Conservation (phyloP, 345 rosid species). For the Moricandia moricandioides region DNA sequence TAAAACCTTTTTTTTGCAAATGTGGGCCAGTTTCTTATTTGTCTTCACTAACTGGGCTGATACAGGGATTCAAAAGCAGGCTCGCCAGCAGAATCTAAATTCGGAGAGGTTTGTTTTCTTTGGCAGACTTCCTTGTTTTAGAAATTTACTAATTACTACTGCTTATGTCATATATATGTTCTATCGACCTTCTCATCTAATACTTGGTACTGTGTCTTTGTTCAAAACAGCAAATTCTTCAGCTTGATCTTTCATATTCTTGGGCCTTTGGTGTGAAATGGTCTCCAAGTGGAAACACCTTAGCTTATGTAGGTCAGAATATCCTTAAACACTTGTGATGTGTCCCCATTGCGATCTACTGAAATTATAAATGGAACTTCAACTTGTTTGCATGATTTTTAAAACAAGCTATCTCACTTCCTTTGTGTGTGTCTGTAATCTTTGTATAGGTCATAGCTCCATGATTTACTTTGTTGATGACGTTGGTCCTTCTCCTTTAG, state of each 20-base stretch:
- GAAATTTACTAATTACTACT: not conserved
- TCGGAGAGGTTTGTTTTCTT: slow-evolving; percentile 77
- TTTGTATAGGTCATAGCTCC: slow-evolving; percentile 80
- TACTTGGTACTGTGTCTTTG: not conserved
- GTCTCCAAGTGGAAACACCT: slow-evolving; percentile 96
- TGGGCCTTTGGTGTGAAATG: slow-evolving; percentile 99
- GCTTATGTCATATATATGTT: not conserved
- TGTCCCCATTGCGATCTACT: not conserved
- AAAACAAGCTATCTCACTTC: slow-evolving; percentile 19
- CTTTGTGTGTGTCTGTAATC: not conserved
- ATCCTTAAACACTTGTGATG: slow-evolving; percentile 21
- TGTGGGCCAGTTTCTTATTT: slow-evolving; percentile 24
- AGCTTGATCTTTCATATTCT: slow-evolving; percentile 96
- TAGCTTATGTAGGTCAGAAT: slow-evolving; percentile 93
- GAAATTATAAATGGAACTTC: not conserved
- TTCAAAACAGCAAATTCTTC: slow-evolving; percentile 77
- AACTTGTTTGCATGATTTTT: not conserved
- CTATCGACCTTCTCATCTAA: not conserved
- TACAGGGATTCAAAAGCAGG: slow-evolving; percentile 71
- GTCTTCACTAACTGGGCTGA: slow-evolving; percentile 19
- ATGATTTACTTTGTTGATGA: slow-evolving; percentile 96
- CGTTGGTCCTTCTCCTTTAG: slow-evolving; percentile 93
- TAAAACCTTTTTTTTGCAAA: not conserved
- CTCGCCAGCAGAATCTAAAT: slow-evolving; percentile 71
- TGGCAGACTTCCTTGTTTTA: not conserved